Conservation (phyloP, 768 basidiomycete genomes). For the Auriculariales sp. region DNA sequence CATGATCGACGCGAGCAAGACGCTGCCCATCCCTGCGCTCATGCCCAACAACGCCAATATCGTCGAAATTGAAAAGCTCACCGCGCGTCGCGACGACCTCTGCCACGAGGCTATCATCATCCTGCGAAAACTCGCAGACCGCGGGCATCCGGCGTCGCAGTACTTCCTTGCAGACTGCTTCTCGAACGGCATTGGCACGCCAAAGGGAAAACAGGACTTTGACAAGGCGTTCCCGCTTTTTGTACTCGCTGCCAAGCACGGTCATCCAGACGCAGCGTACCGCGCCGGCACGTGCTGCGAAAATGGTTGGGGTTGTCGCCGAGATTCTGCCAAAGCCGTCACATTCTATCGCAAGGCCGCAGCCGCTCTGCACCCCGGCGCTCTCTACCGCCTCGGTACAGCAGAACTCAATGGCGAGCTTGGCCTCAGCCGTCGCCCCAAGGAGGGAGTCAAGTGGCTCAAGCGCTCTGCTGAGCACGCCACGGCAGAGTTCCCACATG, state of each 20-base stretch:
- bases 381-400: constrained; percentile 93
- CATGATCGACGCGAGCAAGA: constrained; percentile 95
- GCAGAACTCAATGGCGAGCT: constrained; percentile 95
- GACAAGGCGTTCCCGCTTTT: constrained; percentile 95
- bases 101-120: constrained; percentile 76
- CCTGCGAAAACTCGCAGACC: constrained; percentile 82
- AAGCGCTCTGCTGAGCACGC: constrained; percentile 92
- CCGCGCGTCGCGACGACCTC: constrained; percentile 76
- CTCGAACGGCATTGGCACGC: constrained; percentile 93
- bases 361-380: constrained; percentile 80
- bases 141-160: constrained; percentile 88
- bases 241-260: constrained; percentile 90
- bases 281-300: constrained; percentile 96
- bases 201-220: constrained; percentile 84
- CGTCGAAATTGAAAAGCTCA: constrained; percentile 65
- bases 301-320: constrained; percentile 95
- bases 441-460: constrained; percentile 97
- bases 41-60: constrained; percentile 49
- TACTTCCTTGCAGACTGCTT: constrained; percentile 98
- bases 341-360: constrained; percentile 91
- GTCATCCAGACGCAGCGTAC: constrained; percentile 89
- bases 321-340: constrained; percentile 82
- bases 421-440: constrained; percentile 68
- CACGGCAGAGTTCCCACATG: constrained; percentile 92
- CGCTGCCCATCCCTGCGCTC: constrained; percentile 58